phyloP scores from a whole-genome alignment of 306 rosid genomes.

The Prunus kanzakura region DNA sequence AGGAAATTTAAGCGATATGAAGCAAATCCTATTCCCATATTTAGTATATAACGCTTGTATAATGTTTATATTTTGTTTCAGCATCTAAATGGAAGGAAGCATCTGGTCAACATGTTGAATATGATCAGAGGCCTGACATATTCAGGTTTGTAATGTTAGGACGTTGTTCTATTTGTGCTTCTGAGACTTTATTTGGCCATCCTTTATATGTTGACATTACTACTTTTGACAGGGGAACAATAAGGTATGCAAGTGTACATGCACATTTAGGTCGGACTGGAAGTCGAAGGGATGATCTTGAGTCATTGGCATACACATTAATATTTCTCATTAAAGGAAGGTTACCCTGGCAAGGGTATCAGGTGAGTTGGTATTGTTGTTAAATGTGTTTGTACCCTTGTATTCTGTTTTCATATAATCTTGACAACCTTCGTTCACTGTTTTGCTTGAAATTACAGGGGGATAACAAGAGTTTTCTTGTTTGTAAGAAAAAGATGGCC shows the following conservation, averaged over 20 bases:
- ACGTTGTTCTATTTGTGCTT: background rate
- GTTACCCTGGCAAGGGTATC: constrained; percentile 98
- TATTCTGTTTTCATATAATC: constrained; percentile 15
- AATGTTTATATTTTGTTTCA: constrained; percentile 34
- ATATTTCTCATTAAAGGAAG: constrained; percentile 90
- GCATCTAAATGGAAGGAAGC: constrained; percentile 92
- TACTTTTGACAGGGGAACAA: constrained; percentile 70
- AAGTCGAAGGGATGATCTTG: constrained; percentile 92
- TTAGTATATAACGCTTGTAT: background rate
- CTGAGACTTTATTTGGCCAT: background rate
- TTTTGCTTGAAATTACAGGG: constrained; percentile 53
- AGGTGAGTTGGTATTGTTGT: constrained; percentile 41
- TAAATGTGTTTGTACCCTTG: background rate
- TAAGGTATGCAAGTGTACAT: constrained; percentile 95
- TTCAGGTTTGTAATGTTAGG: constrained; percentile 54
- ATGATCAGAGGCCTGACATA: constrained; percentile 95
- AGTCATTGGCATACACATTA: constrained; percentile 85
- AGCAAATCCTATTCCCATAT: background rate
- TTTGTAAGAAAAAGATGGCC: constrained; percentile 89
- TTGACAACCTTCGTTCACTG: background rate
- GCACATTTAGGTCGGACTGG: constrained; percentile 97
- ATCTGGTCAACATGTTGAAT: constrained; percentile 82
- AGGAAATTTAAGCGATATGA: background rate
- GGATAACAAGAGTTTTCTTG: constrained; percentile 94
- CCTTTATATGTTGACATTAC: constrained; percentile 5